phyloP scores from a whole-genome alignment of 768 basidiomycete genomes.

The Asterophora parasitica region DNA sequence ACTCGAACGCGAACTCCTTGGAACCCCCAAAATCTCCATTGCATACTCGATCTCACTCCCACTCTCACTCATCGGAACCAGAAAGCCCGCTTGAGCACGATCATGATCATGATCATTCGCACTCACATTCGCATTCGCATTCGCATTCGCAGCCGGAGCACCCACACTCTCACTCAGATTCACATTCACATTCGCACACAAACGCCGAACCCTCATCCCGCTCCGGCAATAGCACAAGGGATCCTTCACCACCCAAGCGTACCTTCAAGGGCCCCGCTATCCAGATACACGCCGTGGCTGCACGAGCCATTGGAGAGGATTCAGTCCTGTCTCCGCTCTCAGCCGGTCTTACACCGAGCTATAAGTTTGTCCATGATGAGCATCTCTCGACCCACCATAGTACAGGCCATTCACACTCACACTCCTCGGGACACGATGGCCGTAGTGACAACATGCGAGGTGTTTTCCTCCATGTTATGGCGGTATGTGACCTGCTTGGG shows the following conservation, averaged over 20 bases:
- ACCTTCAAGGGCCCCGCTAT: conserved; percentile 38
- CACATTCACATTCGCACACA: conserved; percentile 25
- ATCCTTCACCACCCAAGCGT: conserved; percentile 25
- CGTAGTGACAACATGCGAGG: conserved; percentile 99
- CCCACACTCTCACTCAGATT: conserved; percentile 18
- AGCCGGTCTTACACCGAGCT: conserved; percentile 51
- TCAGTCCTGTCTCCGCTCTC: conserved; percentile 18
- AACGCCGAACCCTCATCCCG: conserved; percentile 15
- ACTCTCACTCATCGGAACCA: conserved; percentile 12
- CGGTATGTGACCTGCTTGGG: conserved; percentile 45
- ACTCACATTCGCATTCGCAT: conserved; percentile 22
- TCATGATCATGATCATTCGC: conserved; percentile 5
- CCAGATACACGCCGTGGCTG: conserved; percentile 24
- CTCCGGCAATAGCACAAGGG: conserved; percentile 9
- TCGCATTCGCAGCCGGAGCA: conserved; percentile 21
- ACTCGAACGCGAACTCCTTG: conserved; percentile 8
- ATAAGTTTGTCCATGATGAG: conserved; percentile 49
- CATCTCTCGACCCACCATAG: conserved; percentile 47
- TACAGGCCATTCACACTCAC: conserved; percentile 39
- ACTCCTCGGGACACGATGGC: conserved; percentile 61
- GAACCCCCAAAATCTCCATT: too few species aligned
- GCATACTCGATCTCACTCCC: conserved; percentile 17
- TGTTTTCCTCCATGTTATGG: conserved; percentile 96
- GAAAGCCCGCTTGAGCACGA: conserved; percentile 3
- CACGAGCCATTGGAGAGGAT: conserved; percentile 8